Evolutionary conservation across 1,139 yeast species (phyloP).

Genomic region (Taphrina betulina): DNA sequence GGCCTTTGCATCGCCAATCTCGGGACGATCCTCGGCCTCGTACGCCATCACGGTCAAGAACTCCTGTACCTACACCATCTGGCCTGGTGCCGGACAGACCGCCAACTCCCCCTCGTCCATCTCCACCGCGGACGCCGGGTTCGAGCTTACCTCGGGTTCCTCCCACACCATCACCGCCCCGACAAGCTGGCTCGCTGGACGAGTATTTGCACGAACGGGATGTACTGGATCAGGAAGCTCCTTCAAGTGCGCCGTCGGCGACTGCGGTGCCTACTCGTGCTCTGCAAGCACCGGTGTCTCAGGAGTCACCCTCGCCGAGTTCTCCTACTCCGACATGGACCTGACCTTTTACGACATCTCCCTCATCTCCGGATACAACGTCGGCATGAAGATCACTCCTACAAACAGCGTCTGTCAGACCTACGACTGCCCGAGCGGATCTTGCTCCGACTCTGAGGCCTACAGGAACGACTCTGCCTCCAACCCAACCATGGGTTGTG

Average conservation of each 20-base stretch:
- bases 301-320: conserved; percentile 32
- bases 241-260: conserved; percentile 28
- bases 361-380: conserved; percentile 25
- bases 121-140: conserved; percentile 10
- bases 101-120: conserved; percentile 14
- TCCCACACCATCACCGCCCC: conserved; percentile 15
- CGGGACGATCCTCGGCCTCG: conserved; percentile 1
- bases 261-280: conserved; percentile 27
- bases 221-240: conserved; percentile 13
- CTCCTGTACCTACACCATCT: conserved; percentile 22
- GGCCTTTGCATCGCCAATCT: conserved; percentile 15
- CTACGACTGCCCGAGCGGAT: conserved; percentile 12
- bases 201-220: conserved; percentile 28
- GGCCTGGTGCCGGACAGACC: conserved; percentile 31
- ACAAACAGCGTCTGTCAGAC: conserved; percentile 19
- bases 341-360: conserved; percentile 31
- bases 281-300: conserved; percentile 16
- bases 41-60: conserved; percentile 25
- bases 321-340: conserved; percentile 29
- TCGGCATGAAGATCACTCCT: conserved; percentile 24
- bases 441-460: conserved; percentile 27
- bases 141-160: conserved; percentile 20
- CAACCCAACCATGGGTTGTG: conserved; percentile 26
- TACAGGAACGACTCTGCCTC: conserved; percentile 18
- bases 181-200: conserved; percentile 22